Conservation (phyloP, 169 alveolate genomes). For the Eimeria maxima region DNA sequence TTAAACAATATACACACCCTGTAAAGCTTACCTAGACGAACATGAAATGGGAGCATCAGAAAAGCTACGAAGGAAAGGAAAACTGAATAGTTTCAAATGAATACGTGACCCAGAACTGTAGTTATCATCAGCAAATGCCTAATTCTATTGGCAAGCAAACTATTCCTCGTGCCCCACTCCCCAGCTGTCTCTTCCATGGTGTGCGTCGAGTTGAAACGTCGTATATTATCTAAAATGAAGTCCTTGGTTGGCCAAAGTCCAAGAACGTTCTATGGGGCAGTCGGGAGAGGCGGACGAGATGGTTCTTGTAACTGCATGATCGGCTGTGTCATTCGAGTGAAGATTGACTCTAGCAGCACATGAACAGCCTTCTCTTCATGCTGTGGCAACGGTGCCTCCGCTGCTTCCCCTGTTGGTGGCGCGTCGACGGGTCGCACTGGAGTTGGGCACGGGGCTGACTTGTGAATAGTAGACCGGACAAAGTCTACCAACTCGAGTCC, state of each 20-base stretch:
- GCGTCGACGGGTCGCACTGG: constrained; percentile 50
- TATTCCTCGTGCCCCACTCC: not conserved
- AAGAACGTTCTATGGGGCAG: constrained; percentile 27
- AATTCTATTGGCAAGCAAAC: not conserved
- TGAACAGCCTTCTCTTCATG: constrained; percentile 64
- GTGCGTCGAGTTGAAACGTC: not conserved
- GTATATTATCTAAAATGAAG: not conserved
- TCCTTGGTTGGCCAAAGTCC: not conserved
- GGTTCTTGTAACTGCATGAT: constrained; percentile 41
- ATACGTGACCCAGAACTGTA: not conserved
- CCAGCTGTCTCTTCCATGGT: not conserved
- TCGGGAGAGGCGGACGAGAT: constrained; percentile 19
- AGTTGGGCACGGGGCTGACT: constrained; percentile 62
- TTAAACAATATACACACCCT: not conserved
- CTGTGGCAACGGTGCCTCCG: constrained; percentile 57
- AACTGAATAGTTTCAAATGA: not conserved
- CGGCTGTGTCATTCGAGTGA: constrained; percentile 74
- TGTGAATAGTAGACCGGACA: constrained; percentile 69
- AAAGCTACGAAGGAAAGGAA: not conserved
- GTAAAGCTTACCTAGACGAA: not conserved
- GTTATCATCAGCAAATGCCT: not conserved
- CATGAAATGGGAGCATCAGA: not conserved
- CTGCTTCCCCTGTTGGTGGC: constrained; percentile 35
- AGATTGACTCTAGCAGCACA: constrained; percentile 70
- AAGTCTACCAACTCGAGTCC: constrained; percentile 74